phyloP scores from a whole-genome alignment of 140 eudicot species.

The Erigeron philadelphicus region DNA sequence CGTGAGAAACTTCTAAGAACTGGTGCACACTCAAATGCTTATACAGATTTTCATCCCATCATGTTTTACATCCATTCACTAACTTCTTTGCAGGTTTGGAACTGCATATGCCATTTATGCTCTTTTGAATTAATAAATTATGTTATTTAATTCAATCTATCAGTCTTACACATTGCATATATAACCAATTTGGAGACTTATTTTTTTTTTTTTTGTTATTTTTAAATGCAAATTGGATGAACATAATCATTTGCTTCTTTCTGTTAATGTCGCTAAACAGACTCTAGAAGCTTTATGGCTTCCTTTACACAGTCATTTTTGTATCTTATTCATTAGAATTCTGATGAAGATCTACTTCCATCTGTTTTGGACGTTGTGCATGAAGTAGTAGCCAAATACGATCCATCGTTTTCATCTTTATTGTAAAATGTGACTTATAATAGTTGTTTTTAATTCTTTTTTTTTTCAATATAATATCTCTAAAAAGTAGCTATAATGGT shows the following conservation, averaged over 20 bases:
- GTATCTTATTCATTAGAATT: constrained; percentile 41
- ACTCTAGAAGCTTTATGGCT: neutral
- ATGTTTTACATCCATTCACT: too few species aligned
- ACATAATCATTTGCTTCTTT: too few species aligned
- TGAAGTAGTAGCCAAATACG: constrained; percentile 52
- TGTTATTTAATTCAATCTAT: too few species aligned
- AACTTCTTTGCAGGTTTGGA: too few species aligned
- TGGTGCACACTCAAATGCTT: too few species aligned
- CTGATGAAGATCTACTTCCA: constrained; percentile 87
- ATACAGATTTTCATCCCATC: too few species aligned
- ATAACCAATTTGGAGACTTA: neutral
- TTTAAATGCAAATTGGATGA: too few species aligned
- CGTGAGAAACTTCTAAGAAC: too few species aligned
- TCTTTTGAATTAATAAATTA: too few species aligned
- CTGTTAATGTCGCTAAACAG: too few species aligned
- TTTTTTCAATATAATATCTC: neutral
- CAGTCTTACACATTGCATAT: neutral
- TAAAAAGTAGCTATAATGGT: constrained; percentile 3
- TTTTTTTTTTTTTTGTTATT: constrained; percentile 18
- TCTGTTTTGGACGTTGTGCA: constrained; percentile 85
- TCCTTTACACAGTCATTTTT: constrained; percentile 5
- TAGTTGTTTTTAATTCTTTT: neutral
- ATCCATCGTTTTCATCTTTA: neutral
- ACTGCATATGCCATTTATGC: too few species aligned
- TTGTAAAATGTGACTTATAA: neutral